Evolutionary conservation across 2,329 filamentous ascomycete species (phyloP).

Genomic region (Curvularia spicifera): DNA sequence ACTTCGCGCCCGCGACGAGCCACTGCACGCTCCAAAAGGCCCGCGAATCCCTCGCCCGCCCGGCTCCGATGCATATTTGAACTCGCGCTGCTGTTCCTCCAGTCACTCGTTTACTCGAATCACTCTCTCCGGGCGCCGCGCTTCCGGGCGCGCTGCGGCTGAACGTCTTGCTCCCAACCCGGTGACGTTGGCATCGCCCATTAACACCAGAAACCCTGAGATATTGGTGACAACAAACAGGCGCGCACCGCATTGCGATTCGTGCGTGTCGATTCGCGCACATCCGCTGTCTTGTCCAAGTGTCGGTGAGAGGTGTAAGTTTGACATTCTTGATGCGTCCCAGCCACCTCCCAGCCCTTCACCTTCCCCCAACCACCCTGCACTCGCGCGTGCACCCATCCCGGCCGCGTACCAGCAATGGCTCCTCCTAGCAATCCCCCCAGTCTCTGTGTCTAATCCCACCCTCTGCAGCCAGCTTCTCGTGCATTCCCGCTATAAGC

Average conservation of each 20-base stretch:
- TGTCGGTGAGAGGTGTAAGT: constrained; percentile 27
- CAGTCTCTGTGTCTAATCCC: constrained; percentile 32
- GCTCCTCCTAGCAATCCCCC: constrained; percentile 32
- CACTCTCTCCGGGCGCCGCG: constrained; percentile 20
- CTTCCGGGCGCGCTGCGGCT: constrained; percentile 27
- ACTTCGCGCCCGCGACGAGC: constrained; percentile 9
- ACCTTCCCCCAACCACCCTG: constrained; percentile 15
- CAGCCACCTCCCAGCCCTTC: constrained; percentile 33
- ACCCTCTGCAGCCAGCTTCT: constrained; percentile 28
- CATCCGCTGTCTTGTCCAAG: constrained; percentile 14
- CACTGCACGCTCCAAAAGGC: constrained; percentile 1
- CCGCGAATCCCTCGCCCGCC: constrained; percentile 11
- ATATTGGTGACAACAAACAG: constrained; percentile 16
- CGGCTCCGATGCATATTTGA: constrained; percentile 16
- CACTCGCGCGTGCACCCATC: constrained; percentile 14
- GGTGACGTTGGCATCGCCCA: constrained; percentile 25
- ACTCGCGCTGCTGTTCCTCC: constrained; percentile 12
- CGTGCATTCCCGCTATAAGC: constrained; percentile 28
- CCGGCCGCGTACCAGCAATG: constrained; percentile 28
- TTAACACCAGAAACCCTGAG: constrained; percentile 18
- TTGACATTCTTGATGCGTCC: constrained; percentile 15
- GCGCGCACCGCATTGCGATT: constrained; percentile 27
- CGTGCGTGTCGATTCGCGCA: constrained; percentile 20
- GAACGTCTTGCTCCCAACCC: constrained; percentile 19
- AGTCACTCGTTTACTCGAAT: constrained; percentile 16